These are phyloP conservation scores for Cadophora malorum DNA, from an alignment of 2,329 filamentous ascomycete genomes.

Conservation along the genomic window DNA sequence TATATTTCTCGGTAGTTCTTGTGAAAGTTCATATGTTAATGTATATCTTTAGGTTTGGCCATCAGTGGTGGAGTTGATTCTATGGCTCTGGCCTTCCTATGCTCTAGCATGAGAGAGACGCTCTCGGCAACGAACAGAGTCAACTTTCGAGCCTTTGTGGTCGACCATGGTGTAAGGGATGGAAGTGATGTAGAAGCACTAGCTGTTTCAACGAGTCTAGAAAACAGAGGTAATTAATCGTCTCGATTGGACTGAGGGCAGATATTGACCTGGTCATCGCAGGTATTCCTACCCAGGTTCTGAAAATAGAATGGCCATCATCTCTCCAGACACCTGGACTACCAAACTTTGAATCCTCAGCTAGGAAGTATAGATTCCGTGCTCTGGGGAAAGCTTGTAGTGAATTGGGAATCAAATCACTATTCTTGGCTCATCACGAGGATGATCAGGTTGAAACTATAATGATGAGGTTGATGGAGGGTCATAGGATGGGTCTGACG, in stretches of 20 bases:
- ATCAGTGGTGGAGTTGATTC: slow-evolving; percentile 95
- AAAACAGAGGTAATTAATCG: slow-evolving; percentile 35
- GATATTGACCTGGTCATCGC: slow-evolving; percentile 12
- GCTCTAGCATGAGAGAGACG: slow-evolving; percentile 52
- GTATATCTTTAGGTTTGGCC: slow-evolving; percentile 65
- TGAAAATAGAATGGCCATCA: slow-evolving; percentile 58
- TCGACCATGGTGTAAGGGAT: slow-evolving; percentile 64
- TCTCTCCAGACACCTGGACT: slow-evolving; percentile 48
- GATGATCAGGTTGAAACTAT: slow-evolving; percentile 94
- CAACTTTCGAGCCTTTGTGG: slow-evolving; percentile 54
- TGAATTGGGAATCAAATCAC: slow-evolving; percentile 55
- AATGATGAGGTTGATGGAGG: slow-evolving; percentile 75
- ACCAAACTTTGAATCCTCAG: slow-evolving; percentile 77
- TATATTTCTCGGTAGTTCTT: neutral
- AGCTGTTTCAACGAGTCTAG: slow-evolving; percentile 49
- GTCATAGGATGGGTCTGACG: slow-evolving; percentile 72
- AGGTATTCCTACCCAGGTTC: slow-evolving; percentile 42
- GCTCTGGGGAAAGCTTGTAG: slow-evolving; percentile 68
- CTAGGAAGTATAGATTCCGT: slow-evolving; percentile 77
- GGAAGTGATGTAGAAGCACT: slow-evolving; percentile 60
- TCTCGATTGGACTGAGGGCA: neutral
- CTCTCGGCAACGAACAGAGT: slow-evolving; percentile 49
- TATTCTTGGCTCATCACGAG: slow-evolving; percentile 85
- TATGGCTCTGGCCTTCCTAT: slow-evolving; percentile 90
- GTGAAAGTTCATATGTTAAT: neutral